phyloP scores from a whole-genome alignment of 2,329 filamentous ascomycete genomes.

The Albophoma yamanashiensis region DNA sequence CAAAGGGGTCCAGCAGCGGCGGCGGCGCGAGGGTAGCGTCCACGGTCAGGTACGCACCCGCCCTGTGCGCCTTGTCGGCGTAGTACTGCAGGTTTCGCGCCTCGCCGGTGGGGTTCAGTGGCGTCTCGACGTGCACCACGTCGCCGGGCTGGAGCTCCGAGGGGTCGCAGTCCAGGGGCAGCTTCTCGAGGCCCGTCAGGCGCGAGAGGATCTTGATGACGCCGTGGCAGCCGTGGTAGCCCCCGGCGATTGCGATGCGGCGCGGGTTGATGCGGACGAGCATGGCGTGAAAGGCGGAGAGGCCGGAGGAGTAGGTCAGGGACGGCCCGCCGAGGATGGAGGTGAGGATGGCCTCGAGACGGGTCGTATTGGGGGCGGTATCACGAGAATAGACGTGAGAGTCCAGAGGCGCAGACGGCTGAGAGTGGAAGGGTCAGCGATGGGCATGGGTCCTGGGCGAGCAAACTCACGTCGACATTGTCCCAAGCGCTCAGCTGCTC shows the following conservation, averaged over 20 bases:
- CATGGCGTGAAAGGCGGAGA: slow-evolving; percentile 80
- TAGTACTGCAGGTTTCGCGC: slow-evolving; percentile 64
- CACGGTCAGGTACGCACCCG: slow-evolving; percentile 68
- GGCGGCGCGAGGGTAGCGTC: slow-evolving; percentile 93
- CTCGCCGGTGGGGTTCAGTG: slow-evolving; percentile 80
- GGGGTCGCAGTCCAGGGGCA: slow-evolving; percentile 59
- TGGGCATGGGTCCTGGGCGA: background rate
- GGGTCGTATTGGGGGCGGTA: slow-evolving; percentile 67
- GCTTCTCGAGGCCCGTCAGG: slow-evolving; percentile 62
- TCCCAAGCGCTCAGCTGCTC: slow-evolving; percentile 43
- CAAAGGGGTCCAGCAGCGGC: slow-evolving; percentile 76
- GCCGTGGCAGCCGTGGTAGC: slow-evolving; percentile 91
- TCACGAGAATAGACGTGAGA: slow-evolving; percentile 77
- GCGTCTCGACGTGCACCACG: slow-evolving; percentile 85
- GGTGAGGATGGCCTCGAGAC: slow-evolving; percentile 74
- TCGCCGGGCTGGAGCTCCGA: slow-evolving; percentile 65
- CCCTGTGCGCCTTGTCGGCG: slow-evolving; percentile 58
- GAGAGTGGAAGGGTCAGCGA: background rate
- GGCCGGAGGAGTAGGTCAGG: slow-evolving; percentile 73
- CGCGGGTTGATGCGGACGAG: slow-evolving; percentile 76
- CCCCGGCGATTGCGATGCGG: slow-evolving; percentile 69
- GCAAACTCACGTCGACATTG: slow-evolving; percentile 42
- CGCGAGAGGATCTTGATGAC: slow-evolving; percentile 65
- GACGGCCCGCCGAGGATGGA: slow-evolving; percentile 59
- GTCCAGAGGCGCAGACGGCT: slow-evolving; percentile 43